phyloP scores from a whole-genome alignment of 2,329 filamentous ascomycete genomes.

The Penicillium sp. region DNA sequence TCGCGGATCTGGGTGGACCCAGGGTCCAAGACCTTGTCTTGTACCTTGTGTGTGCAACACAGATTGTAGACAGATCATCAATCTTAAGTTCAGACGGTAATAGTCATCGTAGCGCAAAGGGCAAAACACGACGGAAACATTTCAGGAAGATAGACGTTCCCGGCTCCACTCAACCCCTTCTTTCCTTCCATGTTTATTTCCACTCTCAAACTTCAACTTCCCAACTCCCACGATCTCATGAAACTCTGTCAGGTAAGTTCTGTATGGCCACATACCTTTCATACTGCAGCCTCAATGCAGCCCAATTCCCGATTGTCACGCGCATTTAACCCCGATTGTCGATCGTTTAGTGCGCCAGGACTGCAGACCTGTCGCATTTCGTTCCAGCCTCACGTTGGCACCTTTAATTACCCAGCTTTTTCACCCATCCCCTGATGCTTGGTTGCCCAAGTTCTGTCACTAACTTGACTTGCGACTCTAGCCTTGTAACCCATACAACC shows the following conservation, averaged over 20 bases:
- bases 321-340: background rate
- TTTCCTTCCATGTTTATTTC: background rate
- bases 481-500: background rate
- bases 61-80: background rate
- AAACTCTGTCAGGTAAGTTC: background rate
- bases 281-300: background rate
- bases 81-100: background rate
- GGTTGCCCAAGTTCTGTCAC: too few species aligned
- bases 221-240: background rate
- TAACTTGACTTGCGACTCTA: background rate
- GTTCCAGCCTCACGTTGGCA: constrained; percentile 12
- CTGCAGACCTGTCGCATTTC: constrained; percentile 6
- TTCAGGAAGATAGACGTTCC: background rate
- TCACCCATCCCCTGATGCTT: background rate
- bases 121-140: background rate
- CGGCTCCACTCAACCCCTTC: background rate
- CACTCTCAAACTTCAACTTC: background rate
- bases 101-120: background rate
- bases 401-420: background rate
- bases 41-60: background rate
- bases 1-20: constrained; percentile 1
- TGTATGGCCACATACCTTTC: background rate
- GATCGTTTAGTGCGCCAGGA: background rate
- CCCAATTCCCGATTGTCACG: background rate
- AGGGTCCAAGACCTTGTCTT: background rate